Conservation (phyloP, 139 green algal species). For the Auxenochlorella pyrenoidosa region DNA sequence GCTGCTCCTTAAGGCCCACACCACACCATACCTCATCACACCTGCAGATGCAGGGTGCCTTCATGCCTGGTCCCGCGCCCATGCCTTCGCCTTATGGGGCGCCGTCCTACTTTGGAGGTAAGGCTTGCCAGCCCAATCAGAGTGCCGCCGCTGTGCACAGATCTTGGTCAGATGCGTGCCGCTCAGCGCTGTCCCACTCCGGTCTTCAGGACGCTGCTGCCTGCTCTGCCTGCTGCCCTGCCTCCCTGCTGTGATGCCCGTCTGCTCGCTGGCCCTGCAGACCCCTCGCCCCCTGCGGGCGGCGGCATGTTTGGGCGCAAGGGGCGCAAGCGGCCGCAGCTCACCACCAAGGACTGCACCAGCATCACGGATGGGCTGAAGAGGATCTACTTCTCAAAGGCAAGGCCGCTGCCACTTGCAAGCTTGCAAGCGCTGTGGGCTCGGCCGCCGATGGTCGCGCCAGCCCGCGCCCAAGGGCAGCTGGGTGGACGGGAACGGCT, state of each 20-base stretch:
- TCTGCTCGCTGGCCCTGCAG: background rate
- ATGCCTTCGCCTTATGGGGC: background rate
- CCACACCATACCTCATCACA: no score
- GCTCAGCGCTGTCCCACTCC: background rate
- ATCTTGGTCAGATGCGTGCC: background rate
- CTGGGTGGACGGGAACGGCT: no score
- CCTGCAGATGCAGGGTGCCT: conserved; percentile 28
- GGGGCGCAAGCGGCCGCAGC: conserved; percentile 31
- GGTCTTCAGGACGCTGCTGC: background rate
- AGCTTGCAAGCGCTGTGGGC: no score
- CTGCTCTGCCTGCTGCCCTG: no score
- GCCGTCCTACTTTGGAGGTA: background rate
- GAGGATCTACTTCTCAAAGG: conserved; percentile 93
- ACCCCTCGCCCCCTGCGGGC: background rate
- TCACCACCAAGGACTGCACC: conserved; percentile 78
- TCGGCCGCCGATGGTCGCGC: no score
- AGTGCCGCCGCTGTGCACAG: background rate
- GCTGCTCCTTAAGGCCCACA: no score
- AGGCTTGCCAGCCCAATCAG: background rate
- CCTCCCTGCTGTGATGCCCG: background rate
- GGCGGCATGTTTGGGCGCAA: conserved; percentile 30
- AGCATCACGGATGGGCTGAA: conserved; percentile 94
- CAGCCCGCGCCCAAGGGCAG: no score
- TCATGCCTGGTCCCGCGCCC: background rate
- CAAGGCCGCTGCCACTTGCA: background rate